Evolutionary conservation across 805 yeast genomes (phyloP).

Genomic region (Saturnispora sekii): DNA sequence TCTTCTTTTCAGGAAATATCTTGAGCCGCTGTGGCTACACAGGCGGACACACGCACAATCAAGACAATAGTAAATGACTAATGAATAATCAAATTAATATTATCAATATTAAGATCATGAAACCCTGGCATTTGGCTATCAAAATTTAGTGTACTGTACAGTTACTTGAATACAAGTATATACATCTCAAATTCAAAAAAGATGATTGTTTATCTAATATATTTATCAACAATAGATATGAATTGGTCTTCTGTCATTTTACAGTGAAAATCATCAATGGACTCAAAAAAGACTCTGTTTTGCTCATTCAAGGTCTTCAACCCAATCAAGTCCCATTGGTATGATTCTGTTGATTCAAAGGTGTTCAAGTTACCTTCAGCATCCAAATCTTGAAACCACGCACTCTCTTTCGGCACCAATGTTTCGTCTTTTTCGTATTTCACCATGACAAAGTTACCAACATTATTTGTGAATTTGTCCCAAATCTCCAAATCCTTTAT

Average conservation of each 20-base stretch:
- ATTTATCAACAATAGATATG: conserved; percentile 31
- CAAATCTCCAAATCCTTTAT: conserved; percentile 28
- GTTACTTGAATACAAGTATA: no score
- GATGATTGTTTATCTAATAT: conserved; percentile 25
- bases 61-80: no score
- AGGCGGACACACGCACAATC: no score
- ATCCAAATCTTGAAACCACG: conserved; percentile 54
- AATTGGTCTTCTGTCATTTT: conserved; percentile 45
- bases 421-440: conserved; percentile 56
- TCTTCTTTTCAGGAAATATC: background rate
- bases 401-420: conserved; percentile 61
- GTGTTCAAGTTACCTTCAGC: conserved; percentile 32
- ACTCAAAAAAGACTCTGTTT: conserved; percentile 37
- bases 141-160: no score
- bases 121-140: no score
- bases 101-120: no score
- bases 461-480: conserved; percentile 29
- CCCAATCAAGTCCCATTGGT: conserved; percentile 51
- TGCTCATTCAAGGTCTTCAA: conserved; percentile 36
- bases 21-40: no score
- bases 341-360: conserved; percentile 41
- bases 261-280: conserved; percentile 58
- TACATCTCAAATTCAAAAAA: no score
- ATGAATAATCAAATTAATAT: no score
- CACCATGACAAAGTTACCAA: conserved; percentile 50